Evolutionary conservation across 2,329 filamentous ascomycete species (phyloP), one percentile per base, ranked within the genome.

Genomic region (Verticillium zaregamsianum): DNA sequence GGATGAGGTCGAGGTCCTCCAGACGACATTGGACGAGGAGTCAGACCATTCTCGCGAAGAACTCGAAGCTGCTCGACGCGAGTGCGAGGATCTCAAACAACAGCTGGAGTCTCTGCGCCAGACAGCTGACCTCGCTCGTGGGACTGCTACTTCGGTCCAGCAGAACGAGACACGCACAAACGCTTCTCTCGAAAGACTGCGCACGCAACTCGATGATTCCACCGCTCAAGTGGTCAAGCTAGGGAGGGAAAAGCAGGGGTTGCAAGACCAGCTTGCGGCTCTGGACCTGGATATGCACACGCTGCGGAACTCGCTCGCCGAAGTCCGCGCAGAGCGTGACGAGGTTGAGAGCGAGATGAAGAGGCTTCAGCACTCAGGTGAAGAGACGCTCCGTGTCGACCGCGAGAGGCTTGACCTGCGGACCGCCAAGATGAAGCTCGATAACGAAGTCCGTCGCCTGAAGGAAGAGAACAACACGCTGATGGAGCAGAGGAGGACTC

Each of bases 1-100:
- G 70, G 90, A 93, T 66, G 90, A 93, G 71, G 81, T 92, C n/a
- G 87, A 91, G 59, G 85, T 91, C 32, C 76, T 93, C 15, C 89
- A 92, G 71, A 80, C 82, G 25, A 84, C 82, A 40, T 74, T 89
- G 54, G 87, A 90, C 58, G 84, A 89, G 63, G 88, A 90, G 71
- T 82, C 83, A 54, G 85, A 89, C 65, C 82, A 85, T 62, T 82
- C 83, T 6, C 83, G 77, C 17, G 74, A 79, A 45, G 79, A 82
- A 55, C 70, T 83, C 11, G 70, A 75, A 58, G 73, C 75, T 55
- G 75, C 79, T 15, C 79, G 77, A 61, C 74, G 80, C 59, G 77
- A 82, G 66, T 80, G 78, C 60, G 76, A 79, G 40, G 68, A 72
- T 20, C 71, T 84, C 12, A 73, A 74, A 59, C 72, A 73, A 37